Percentiles rank a stretch among this genome's conserved stretches.
These are phyloP conservation scores for Periconia sp. DNA, from an alignment of 2,329 filamentous ascomycete species.

Conservation along the genomic window DNA sequence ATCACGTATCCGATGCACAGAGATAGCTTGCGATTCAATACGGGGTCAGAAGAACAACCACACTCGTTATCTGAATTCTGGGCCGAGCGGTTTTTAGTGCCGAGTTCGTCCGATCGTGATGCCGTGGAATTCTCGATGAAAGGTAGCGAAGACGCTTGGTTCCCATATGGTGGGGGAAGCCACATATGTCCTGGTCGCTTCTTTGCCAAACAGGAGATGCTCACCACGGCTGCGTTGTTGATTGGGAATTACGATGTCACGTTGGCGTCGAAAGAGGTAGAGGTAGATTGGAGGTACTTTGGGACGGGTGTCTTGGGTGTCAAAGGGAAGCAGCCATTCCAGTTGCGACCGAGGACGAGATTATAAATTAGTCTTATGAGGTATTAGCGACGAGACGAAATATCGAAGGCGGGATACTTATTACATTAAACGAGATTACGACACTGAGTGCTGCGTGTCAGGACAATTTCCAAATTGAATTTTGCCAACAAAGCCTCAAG, in stretches of 20 bases:
- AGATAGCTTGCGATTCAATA: slow-evolving; percentile 12
- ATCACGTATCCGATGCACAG: slow-evolving; percentile 24
- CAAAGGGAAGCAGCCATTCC: neutral
- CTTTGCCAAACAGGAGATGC: slow-evolving; percentile 41
- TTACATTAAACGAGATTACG: too few relatives aligned
- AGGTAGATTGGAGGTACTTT: neutral
- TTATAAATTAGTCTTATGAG: too few relatives aligned
- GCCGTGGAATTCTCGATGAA: slow-evolving; percentile 20
- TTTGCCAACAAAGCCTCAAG: too few relatives aligned
- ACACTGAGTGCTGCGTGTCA: too few relatives aligned
- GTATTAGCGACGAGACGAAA: too few relatives aligned
- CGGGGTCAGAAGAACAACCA: neutral
- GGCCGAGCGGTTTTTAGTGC: slow-evolving; percentile 36
- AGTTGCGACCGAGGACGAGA: too few relatives aligned
- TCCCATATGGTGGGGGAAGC: slow-evolving; percentile 36
- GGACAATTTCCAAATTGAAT: too few relatives aligned
- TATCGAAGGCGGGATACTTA: too few relatives aligned
- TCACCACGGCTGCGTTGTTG: slow-evolving; percentile 30
- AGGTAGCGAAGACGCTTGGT: slow-evolving; percentile 31
- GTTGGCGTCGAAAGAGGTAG: neutral
- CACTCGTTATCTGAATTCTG: slow-evolving; percentile 25
- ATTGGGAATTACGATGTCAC: slow-evolving; percentile 11
- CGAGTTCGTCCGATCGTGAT: slow-evolving; percentile 15
- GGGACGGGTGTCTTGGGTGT: neutral
- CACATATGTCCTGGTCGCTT: slow-evolving; percentile 41